These are phyloP conservation scores for Boechera divaricarpa DNA, from an alignment of 345 rosid species.

Conservation along the genomic window DNA sequence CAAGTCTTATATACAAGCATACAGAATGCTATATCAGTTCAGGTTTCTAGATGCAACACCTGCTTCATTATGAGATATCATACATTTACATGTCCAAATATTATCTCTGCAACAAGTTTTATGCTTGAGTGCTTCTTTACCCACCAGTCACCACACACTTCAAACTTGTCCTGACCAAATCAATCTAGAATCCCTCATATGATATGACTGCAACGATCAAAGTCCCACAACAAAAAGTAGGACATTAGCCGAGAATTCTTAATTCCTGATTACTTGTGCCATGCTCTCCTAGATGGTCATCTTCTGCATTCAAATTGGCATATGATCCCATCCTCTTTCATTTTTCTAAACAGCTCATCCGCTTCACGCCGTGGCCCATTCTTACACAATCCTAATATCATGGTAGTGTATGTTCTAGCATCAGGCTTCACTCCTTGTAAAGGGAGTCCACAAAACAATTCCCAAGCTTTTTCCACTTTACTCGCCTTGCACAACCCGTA, in stretches of 20 bases:
- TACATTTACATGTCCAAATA: too few relatives aligned
- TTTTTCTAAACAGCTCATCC: constrained; percentile 36
- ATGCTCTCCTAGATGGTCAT: background rate
- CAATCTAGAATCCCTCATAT: background rate
- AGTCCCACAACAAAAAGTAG: background rate
- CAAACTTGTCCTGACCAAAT: constrained; percentile 1
- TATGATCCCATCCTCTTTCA: constrained; percentile 38
- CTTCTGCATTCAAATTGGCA: background rate
- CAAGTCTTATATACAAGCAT: background rate
- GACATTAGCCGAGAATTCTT: background rate
- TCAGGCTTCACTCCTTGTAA: constrained; percentile 36
- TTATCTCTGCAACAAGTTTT: background rate
- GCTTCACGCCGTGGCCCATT: constrained; percentile 41
- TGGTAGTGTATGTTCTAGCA: constrained; percentile 34
- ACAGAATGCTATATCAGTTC: background rate
- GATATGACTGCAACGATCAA: background rate
- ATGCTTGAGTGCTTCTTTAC: background rate
- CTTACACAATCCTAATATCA: constrained; percentile 46
- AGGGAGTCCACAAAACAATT: constrained; percentile 17
- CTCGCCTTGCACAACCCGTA: constrained; percentile 27
- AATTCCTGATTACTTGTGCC: background rate
- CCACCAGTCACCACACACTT: background rate
- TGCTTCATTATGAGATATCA: too few relatives aligned
- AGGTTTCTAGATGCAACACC: too few relatives aligned
- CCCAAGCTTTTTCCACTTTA: constrained; percentile 22